Percentiles rank a stretch among this genome's conserved stretches.
phyloP scores from a whole-genome alignment of 2,329 filamentous ascomycete species.

The Ambrosiella xylebori region DNA sequence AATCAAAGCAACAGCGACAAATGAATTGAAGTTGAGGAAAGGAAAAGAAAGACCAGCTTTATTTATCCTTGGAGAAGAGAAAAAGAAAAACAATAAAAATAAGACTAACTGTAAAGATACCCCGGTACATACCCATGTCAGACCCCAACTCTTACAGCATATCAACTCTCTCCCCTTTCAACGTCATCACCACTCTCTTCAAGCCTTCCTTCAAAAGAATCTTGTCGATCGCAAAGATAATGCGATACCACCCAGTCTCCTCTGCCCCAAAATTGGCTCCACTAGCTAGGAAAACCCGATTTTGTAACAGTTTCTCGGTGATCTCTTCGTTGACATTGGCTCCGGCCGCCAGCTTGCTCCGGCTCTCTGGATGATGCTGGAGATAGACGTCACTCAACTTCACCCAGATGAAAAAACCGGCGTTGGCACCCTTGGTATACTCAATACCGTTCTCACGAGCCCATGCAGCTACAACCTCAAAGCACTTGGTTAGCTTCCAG shows the following conservation, averaged over 20 bases:
- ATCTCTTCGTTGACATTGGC: constrained; percentile 17
- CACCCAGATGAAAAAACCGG: constrained; percentile 38
- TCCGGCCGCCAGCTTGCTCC: background rate
- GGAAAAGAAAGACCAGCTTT: too few species aligned
- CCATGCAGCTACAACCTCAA: constrained; percentile 22
- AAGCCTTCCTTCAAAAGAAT: constrained; percentile 19
- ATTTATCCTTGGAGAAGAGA: too few species aligned
- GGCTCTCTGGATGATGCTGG: constrained; percentile 12
- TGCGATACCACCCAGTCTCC: constrained; percentile 23
- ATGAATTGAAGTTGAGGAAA: too few species aligned
- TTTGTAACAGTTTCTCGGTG: constrained; percentile 18
- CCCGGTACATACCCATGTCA: background rate
- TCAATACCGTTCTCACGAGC: constrained; percentile 25
- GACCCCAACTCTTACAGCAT: background rate
- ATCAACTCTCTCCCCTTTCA: constrained; percentile 2
- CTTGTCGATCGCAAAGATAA: constrained; percentile 22
- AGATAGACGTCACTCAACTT: constrained; percentile 24
- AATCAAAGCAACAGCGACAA: too few species aligned
- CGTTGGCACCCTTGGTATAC: constrained; percentile 30
- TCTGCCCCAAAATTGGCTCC: constrained; percentile 24
- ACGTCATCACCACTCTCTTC: constrained; percentile 2
- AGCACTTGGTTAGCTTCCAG: constrained; percentile 22
- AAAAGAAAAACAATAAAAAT: background rate
- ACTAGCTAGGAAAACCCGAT: constrained; percentile 22
- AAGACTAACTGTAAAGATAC: background rate